Percentiles rank a stretch among this genome's conserved stretches.
Evolutionary conservation across 2,329 filamentous ascomycete species (phyloP).

Genomic region (Dactylellina haptotyla): DNA sequence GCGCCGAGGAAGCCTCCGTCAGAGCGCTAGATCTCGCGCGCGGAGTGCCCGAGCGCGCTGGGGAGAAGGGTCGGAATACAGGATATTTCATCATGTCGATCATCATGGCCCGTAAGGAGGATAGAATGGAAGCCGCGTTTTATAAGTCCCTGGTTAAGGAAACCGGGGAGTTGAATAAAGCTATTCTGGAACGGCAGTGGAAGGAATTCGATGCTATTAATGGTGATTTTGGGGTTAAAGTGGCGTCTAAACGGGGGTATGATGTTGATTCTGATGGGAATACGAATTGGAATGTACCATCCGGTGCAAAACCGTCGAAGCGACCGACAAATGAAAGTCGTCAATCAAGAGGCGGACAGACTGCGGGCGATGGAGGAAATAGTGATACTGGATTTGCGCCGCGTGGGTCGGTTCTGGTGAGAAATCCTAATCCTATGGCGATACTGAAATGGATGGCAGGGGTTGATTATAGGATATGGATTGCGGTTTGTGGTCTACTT

Average conservation of each 20-base stretch:
- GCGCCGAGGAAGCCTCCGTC: not conserved
- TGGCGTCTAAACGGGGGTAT: not conserved
- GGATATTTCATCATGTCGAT: constrained; percentile 8
- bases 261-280: not conserved
- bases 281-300: not conserved
- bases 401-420: no score
- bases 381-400: no score
- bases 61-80: not conserved
- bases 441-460: no score
- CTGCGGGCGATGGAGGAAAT: no score
- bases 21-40: not conserved
- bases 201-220: not conserved
- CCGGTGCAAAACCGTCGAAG: not conserved
- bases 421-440: no score
- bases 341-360: no score
- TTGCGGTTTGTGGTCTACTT: no score
- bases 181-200: not conserved
- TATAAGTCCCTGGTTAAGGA: constrained; percentile 10
- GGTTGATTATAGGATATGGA: no score
- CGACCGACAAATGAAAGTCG: no score
- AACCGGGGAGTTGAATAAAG: not conserved
- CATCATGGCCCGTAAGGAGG: not conserved
- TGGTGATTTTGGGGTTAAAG: not conserved
- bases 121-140: constrained; percentile 11
- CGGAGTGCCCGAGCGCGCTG: not conserved